Evolutionary conservation across 805 yeast genomes (phyloP), one percentile per base, ranked within the genome.

Genomic region (Pichia nanzhaoensis): DNA sequence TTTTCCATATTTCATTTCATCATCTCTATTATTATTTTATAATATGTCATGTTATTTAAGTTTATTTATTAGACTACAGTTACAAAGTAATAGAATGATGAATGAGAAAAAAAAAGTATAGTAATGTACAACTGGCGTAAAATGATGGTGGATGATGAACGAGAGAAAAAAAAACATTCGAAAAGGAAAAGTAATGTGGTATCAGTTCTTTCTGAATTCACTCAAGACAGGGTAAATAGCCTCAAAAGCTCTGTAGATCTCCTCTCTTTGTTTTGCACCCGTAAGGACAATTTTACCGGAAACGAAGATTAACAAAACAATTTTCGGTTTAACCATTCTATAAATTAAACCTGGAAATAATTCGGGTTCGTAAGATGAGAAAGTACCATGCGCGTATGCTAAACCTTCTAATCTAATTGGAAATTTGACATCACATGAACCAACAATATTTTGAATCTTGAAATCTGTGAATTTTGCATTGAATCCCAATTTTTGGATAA

Each of bases 241-340:
- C 65, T 91, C 99, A 65, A 93, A 93, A 5, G 99, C 99, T 57
- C 90, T 95, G 63, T 93, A 93, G 53, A 93, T 93, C 66, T 93
- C 99, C 65, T 93, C 98, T 66, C 99, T 84, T 67, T 93, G 97
- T 66, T 93, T 93, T 17, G 99, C 99, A 73, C 99, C 99, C 7
- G 99, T 93, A 56, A 93, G 73, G 42, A 93, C 99, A 67, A 93
- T 93, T 66, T 93, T 93, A 30, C 99, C 99, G 24, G 95, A 85
- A 41, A 93, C 99, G 65, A 93, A 93, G 56, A 93, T 90, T 68
- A 93, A 76, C 59, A 93, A 71, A 43, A 93, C 99, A 68, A 93
- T 93, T 67, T 93, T 93, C 16, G 99, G 99, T 65, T 91, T 91
- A 56, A 93, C 99, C 99, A 93, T 93, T 76, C 99, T 88, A 74